Percentiles rank a stretch among this genome's conserved stretches.
Evolutionary conservation across 2,329 filamentous ascomycete genomes (phyloP).

Genomic region (Colletotrichum siamense): DNA sequence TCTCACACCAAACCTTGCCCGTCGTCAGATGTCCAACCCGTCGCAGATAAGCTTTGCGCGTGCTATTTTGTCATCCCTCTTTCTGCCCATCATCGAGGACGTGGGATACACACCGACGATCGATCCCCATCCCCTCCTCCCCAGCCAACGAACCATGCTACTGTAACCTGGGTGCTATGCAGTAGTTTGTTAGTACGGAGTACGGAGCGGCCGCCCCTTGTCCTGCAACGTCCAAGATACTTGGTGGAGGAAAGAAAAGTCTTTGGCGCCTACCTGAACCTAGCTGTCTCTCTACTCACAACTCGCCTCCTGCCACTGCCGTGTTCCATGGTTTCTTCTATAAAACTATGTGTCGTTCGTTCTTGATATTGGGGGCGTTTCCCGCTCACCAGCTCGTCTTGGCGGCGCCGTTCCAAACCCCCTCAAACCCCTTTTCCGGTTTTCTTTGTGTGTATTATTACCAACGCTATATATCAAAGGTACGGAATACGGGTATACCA

Average conservation of each 20-base stretch:
- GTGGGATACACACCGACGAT: not conserved
- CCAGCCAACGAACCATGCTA: not conserved
- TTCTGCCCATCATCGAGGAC: not conserved
- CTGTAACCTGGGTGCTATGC: not conserved
- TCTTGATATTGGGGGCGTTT: not conserved
- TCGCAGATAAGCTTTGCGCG: conserved; percentile 9
- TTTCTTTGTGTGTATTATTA: not conserved
- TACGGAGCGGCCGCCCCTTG: not conserved
- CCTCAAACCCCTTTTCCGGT: not conserved
- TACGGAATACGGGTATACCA: not conserved
- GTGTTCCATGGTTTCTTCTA: not conserved
- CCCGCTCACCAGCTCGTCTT: not conserved
- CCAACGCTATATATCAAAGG: too few species aligned
- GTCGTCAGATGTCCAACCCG: not conserved
- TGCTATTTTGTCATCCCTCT: not conserved
- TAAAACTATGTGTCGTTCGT: not conserved
- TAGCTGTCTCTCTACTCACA: too few species aligned
- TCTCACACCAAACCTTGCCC: not conserved
- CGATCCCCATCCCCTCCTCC: not conserved
- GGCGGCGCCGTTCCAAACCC: not conserved
- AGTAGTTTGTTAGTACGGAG: not conserved
- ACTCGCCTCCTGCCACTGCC: too few species aligned
- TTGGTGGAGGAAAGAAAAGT: not conserved
- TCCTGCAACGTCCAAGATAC: not conserved
- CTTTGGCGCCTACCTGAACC: too few species aligned